Evolutionary conservation across 2,329 filamentous ascomycete species (phyloP).

Genomic region (Talaromyces piceae): DNA sequence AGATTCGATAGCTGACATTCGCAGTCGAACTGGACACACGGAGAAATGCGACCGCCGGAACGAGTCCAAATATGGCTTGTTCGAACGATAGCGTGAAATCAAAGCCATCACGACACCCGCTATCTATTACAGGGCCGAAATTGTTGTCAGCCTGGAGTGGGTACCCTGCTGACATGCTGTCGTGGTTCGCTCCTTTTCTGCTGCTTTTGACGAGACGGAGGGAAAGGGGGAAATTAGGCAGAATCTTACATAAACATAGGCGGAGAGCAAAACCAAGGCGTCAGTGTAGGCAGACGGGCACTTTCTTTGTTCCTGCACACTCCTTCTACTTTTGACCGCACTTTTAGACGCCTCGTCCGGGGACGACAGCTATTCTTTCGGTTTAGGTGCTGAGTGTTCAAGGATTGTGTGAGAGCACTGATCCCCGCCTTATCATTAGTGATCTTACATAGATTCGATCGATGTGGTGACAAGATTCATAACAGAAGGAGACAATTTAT

Average conservation of each 20-base stretch:
- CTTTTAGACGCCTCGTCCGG: no score
- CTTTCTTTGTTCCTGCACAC: no score
- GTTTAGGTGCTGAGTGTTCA: background rate
- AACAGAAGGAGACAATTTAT: background rate
- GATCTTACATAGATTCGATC: background rate
- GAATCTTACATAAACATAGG: background rate
- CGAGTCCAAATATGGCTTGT: constrained; percentile 18
- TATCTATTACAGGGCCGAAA: constrained; percentile 21
- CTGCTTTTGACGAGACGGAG: background rate
- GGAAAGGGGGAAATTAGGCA: background rate
- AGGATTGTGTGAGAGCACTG: no score
- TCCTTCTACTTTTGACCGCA: background rate
- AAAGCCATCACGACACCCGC: constrained; percentile 19
- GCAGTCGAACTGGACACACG: constrained; percentile 1
- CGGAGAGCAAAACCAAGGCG: background rate
- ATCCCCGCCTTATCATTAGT: background rate
- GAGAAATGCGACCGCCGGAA: constrained; percentile 3
- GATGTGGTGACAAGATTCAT: background rate
- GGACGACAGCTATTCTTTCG: no score
- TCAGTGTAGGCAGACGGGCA: background rate
- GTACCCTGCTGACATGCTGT: background rate
- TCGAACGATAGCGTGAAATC: constrained; percentile 28
- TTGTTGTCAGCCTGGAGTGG: constrained; percentile 14
- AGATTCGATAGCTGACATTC: no score
- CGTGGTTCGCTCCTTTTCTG: background rate